Percentiles rank a stretch among this genome's conserved stretches.
phyloP scores from a whole-genome alignment of 2,329 filamentous ascomycete species.

The Pyrenochaeta sp. region DNA sequence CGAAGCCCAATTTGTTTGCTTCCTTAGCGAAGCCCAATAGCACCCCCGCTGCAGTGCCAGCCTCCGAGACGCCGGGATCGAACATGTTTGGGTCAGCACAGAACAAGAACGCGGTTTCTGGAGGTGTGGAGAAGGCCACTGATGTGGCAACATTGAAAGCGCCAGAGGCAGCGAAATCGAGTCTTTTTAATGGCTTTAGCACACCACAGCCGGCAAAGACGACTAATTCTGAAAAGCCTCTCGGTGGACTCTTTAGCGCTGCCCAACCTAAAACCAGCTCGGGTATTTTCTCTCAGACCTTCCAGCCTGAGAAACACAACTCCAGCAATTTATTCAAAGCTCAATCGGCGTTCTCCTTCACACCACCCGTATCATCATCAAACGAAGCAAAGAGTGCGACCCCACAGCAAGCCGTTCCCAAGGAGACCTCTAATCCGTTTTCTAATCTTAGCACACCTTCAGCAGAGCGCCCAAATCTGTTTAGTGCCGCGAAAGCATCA shows the following conservation, averaged over 20 bases:
- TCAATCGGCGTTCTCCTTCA: slow-evolving; percentile 15
- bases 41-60: slow-evolving; percentile 8
- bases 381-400: slow-evolving; percentile 17
- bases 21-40: slow-evolving; percentile 22
- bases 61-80: slow-evolving; percentile 15
- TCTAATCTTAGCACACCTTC: slow-evolving; percentile 20
- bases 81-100: slow-evolving; percentile 23
- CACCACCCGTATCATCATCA: slow-evolving; percentile 7
- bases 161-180: slow-evolving; percentile 21
- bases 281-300: slow-evolving; percentile 27
- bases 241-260: slow-evolving; percentile 25
- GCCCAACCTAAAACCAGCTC: slow-evolving; percentile 31
- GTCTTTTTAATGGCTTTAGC: slow-evolving; percentile 31
- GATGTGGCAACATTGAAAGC: slow-evolving; percentile 15
- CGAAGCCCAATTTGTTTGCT: slow-evolving; percentile 31
- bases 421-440: slow-evolving; percentile 25
- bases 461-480: slow-evolving; percentile 19
- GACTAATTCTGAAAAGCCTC: slow-evolving; percentile 17
- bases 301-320: slow-evolving; percentile 20
- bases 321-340: slow-evolving; percentile 17
- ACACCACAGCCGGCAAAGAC: slow-evolving; percentile 33
- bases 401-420: slow-evolving; percentile 11
- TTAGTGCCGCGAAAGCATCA: slow-evolving; percentile 22
- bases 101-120: slow-evolving; percentile 17
- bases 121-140: slow-evolving; percentile 6